Base-by-base conservation (phyloP, 768 basidiomycete species). In the Russula brevipes region DNA sequence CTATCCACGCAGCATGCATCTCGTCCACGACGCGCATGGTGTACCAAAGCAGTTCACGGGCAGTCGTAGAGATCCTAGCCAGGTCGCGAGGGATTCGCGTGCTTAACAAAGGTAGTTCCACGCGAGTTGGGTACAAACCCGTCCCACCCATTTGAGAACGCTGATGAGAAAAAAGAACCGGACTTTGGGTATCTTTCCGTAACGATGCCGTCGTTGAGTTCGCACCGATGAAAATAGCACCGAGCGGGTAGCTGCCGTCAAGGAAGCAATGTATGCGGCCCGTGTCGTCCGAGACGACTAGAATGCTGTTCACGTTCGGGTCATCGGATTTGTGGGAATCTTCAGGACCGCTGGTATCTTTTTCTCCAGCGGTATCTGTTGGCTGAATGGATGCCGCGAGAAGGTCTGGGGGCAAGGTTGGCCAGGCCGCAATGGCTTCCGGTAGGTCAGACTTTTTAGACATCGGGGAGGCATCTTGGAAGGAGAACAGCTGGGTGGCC, bases 401-500 rank as follows among this genome's bases (percentile, higher is more conserved):
- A 42, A 76, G 79, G 70, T 84, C 82, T 9, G 78, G 69, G 17
- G 81, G 78, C 35, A 93, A 76, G 7, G 81, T 80, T 8, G 91
- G 89, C 89, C 91, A 92, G 36, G 76, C 71, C 24, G 78, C 77
- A 57, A 93, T 87, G 44, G 83, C 73, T 49, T 79, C 74, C n/a
- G 89, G 89, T 19, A 82, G 71, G 6, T 76, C 73, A 30, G 77
- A 72, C 68, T 79, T 80, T 47, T 75, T 73, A 33, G 71, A 71
- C 38, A 77, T 81, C 14, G 81, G 82, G 59, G 85, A 83, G 10
- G 83, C 82, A 44, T 84, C 85, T 74, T 90, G 87, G 70, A 91
- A 91, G 45, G 88, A 86, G 72, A 93, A 93, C 45, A 92, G 74
- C 74, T 91, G 87, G 59, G 85, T 85, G 8, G 87, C 86, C 60